A percentile compares a stretch with the other conserved stretches of the same genome.
phyloP scores from a whole-genome alignment of 2,329 filamentous ascomycete species.

The Pseudopithomyces chartarum region DNA sequence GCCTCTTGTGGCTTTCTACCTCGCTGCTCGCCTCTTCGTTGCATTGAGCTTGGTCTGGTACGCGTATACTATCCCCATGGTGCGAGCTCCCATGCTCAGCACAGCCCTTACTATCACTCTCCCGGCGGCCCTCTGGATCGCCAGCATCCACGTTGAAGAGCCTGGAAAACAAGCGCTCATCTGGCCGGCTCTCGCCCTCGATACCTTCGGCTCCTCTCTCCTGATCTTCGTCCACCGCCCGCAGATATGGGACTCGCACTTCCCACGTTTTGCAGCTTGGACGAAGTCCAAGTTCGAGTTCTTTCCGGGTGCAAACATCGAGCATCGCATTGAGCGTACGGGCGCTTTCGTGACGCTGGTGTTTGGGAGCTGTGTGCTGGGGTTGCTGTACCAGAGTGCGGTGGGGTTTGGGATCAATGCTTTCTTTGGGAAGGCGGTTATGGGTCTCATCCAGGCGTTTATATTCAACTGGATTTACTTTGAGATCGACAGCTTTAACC shows the following conservation, averaged over 20 bases:
- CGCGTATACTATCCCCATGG: slow-evolving; percentile 60
- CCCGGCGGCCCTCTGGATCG: slow-evolving; percentile 63
- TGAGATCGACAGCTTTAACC: slow-evolving; percentile 63
- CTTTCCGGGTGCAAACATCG: slow-evolving; percentile 67
- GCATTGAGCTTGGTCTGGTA: slow-evolving; percentile 56
- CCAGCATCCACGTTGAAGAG: slow-evolving; percentile 61
- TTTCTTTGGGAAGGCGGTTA: slow-evolving; percentile 66
- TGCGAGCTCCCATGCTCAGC: slow-evolving; percentile 60
- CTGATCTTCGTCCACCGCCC: slow-evolving; percentile 47
- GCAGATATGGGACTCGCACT: slow-evolving; percentile 13
- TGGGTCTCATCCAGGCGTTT: slow-evolving; percentile 64
- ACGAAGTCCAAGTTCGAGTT: slow-evolving; percentile 58
- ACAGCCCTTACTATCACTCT: slow-evolving; percentile 53
- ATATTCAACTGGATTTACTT: slow-evolving; percentile 69
- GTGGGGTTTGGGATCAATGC: slow-evolving; percentile 59
- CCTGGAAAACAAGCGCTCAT: slow-evolving; percentile 61
- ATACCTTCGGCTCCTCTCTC: slow-evolving; percentile 56
- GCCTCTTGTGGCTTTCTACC: slow-evolving; percentile 65
- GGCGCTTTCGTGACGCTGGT: slow-evolving; percentile 69
- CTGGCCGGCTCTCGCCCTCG: slow-evolving; percentile 60
- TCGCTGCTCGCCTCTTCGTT: slow-evolving; percentile 60
- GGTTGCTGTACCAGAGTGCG: slow-evolving; percentile 63
- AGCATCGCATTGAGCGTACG: slow-evolving; percentile 68
- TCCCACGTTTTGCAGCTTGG: slow-evolving; percentile 20
- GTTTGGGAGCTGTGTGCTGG: slow-evolving; percentile 68